Evolutionary conservation across 495 filamentous ascomycete species (phyloP), one percentile per base, ranked within the genome.

Genomic region (Usnea hakonensis): DNA sequence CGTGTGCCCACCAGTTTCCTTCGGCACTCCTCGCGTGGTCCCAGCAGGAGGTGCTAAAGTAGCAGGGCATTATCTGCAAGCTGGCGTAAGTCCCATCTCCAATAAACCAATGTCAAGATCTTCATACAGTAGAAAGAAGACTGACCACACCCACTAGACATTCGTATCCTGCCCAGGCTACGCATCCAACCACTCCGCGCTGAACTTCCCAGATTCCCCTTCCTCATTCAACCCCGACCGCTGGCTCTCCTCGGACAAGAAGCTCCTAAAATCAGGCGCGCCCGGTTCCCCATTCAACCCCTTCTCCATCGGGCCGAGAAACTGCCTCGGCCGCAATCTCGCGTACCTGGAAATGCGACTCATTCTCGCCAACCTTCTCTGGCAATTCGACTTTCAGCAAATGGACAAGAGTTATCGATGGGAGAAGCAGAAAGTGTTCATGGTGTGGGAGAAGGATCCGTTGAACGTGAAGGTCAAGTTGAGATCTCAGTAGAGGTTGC

Each of bases 1-100:
- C 7, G 64, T 83, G n/a, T 79, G 77, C 57, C 78, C 79, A 0
- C 78, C 81, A 3, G 74, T 78, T 0, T 78, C 78, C 10, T 77
- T 74, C 33, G 68, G 64, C 2, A 76, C 81, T 54, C 74, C 75
- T 1, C 73, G 81, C 0, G 73, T 73, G 30, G 78, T 79, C 0
- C 74, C 81, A 1, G 72, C 76, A 64, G 75, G 68, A 10, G 78
- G 78, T 19, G 36, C 32, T 0, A 41, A 26, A 14, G 38, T 65
- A 0, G 17, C 48, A 16, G 63, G 63, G 14, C 38, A 54, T 23
- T 41, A 23, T 17, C 10, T 65, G 10, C 63, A 48, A 5, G 63
- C 8, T 13, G 57, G 63, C 7, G 43, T 46, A 46, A 46, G 43
- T 46, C 5, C 3, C 21, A 46, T 21, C 14, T 21, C 26, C 7